Evolutionary conservation across 106 monocot species (phyloP), one percentile per base, ranked within the genome.

Genomic region (Allium sativum): DNA sequence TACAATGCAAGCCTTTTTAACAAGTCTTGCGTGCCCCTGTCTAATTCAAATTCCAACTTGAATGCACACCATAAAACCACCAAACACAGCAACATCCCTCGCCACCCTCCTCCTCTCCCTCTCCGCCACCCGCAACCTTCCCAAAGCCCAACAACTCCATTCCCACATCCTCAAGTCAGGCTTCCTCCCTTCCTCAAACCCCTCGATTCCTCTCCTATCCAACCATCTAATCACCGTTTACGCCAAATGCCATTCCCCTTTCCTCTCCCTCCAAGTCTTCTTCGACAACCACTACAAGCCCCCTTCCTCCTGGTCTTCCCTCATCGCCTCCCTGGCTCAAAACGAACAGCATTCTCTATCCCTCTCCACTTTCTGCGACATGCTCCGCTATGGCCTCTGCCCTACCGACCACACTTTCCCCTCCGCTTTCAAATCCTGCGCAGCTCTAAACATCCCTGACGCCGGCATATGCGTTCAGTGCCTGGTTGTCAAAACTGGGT

Each of bases 141-240:
- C 70, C 8, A 57, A 69, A 7, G 81, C 72, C 20, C 78, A 72
- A 45, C 84, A 81, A 52, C 84, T 84, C 62, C 89, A 89, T 63
- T 73, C 76, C 69, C 78, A 78, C 71, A 61, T 79, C 65, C 55
- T 84, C 64, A 84, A 79, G 18, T 75, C 71, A 47, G 78, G 76
- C 68, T 1, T 4, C 68, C 16, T 59, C 44, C 65, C 81, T 19
- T 14, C 70, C 53, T 16, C 65, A 53, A 52, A 55, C 59, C 47
- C 71, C 64, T n/a, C 68, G 45, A 4, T 44, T 65, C 18, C 65
- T 45, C 67, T 73, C 53, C 75, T 88, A 70, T 72, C 81, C 76
- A 89, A 84, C 70, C 84, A 84, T 65, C 81, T 89, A 80, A 89
- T 89, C 76, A 81, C 74, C 65, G 61, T 89, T 76, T 93, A 82